These are phyloP conservation scores for Thelonectria rubi DNA, from an alignment of 2,329 filamentous ascomycete genomes.

Conservation along the genomic window DNA sequence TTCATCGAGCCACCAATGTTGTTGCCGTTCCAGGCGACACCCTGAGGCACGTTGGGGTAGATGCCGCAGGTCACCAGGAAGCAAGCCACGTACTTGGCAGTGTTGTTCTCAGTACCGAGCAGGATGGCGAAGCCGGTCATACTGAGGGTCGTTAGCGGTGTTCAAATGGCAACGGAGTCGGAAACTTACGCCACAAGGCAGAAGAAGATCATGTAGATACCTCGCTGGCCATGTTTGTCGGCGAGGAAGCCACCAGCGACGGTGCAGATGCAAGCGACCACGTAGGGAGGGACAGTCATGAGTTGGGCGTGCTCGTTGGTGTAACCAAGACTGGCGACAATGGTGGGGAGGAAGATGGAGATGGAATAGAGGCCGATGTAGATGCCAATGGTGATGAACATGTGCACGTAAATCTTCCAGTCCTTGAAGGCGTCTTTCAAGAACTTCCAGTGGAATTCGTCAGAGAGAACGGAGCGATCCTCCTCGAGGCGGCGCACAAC, in stretches of 20 bases:
- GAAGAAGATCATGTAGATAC: conserved; percentile 51
- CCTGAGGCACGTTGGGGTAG: conserved; percentile 65
- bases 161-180: background rate
- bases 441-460: conserved; percentile 66
- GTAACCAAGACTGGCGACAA: conserved; percentile 50
- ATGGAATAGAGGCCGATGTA: conserved; percentile 52
- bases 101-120: conserved; percentile 45
- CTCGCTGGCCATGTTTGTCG: conserved; percentile 48
- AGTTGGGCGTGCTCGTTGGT: conserved; percentile 49
- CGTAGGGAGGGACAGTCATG: conserved; percentile 52
- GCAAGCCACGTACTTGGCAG: conserved; percentile 58
- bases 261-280: conserved; percentile 49
- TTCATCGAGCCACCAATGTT: conserved; percentile 66
- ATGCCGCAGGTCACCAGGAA: conserved; percentile 52
- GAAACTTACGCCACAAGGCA: conserved; percentile 47
- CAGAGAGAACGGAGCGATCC: conserved; percentile 58
- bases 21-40: conserved; percentile 67
- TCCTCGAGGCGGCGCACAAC: conserved; percentile 55
- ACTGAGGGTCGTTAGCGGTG: conserved; percentile 36
- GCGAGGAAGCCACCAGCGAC: conserved; percentile 55
- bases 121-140: conserved; percentile 49
- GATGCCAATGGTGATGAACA: conserved; percentile 70
- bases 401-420: conserved; percentile 64
- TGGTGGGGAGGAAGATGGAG: conserved; percentile 50
- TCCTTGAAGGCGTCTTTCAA: conserved; percentile 65